Conservation (phyloP, 352 stramenopile species). For the Globisporangium yorkense region DNA sequence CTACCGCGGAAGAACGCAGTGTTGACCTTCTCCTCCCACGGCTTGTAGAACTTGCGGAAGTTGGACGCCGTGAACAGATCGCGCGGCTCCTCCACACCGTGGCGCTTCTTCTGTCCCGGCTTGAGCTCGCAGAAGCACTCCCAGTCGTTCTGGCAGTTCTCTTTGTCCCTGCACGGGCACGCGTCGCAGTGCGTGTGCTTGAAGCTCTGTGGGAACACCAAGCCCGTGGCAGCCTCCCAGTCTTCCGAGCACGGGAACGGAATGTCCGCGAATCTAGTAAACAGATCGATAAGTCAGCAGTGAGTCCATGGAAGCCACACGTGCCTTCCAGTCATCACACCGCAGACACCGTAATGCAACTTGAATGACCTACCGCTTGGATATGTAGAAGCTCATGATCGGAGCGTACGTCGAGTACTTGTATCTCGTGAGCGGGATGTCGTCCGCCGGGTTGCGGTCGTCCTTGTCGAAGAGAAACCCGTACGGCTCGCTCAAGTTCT, state of each 20-base stretch:
- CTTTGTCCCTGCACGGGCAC: conserved; percentile 54
- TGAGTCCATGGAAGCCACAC: neutral
- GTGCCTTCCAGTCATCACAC: neutral
- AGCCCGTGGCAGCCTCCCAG: conserved; percentile 90
- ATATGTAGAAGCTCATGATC: conserved; percentile 97
- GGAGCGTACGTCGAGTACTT: conserved; percentile 94
- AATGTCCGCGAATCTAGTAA: conserved; percentile 93
- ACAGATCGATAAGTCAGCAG: neutral
- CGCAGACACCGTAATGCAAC: neutral
- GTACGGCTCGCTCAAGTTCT: conserved; percentile 96
- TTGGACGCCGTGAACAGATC: conserved; percentile 97
- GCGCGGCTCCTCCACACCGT: conserved; percentile 61
- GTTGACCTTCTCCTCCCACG: conserved; percentile 95
- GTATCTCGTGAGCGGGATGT: conserved; percentile 89
- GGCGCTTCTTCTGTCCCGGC: conserved; percentile 53
- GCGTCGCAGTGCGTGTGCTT: conserved; percentile 78
- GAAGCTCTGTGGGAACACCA: conserved; percentile 91
- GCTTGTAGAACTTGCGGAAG: conserved; percentile 94
- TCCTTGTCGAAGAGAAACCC: conserved; percentile 98
- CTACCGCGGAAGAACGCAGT: conserved; percentile 98
- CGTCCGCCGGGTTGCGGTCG: conserved; percentile 91
- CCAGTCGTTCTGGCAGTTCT: conserved; percentile 74
- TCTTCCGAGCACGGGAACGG: conserved; percentile 96
- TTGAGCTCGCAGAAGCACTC: conserved; percentile 72
- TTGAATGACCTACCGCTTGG: conserved; percentile 39